Base-by-base conservation (phyloP, 352 stramenopile species). In the Globisporangium apiculatum region DNA sequence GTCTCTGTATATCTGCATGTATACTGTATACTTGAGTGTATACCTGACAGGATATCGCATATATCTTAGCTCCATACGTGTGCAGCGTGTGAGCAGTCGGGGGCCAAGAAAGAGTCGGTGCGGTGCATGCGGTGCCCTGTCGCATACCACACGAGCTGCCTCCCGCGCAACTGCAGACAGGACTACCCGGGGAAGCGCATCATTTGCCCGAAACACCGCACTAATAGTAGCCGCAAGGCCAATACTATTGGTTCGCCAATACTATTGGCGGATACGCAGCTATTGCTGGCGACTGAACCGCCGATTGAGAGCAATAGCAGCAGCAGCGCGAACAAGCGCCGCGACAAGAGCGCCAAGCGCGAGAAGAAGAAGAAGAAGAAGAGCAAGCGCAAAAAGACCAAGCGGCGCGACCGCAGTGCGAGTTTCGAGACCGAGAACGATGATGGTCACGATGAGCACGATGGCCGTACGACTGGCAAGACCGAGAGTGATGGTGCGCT, bases 101-200 rank as follows among this genome's bases (percentile, higher is more conserved):
- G 82, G 9, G 79, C 77, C 15, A 83, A 89, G 67, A 85, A 89
- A 58, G 82, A 92, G 53, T 77, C 82, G 0, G 83, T 94, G 38
- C 65, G 78, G n/a, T 94, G 84, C 50, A 83, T 86, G 67, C 65
- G 84, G 6, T 94, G 84, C 52, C 82, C 84, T 0, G 81, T 89
- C 48, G 84, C 84, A 17, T 94, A 89, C 48, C 84, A 94, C 58
- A 80, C 80, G 47, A 83, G 77, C 54, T 94, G 84, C 67, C 51
- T 94, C 40, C 84, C 84, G 43, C 43, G 56, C n/a, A 66, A 71
- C 31, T 83, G 74, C 35, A 69, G 82, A 17, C 54, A 65, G n/a
- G 68, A 76, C 52, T 70, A 89, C 53, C 75, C 78, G 35, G 76
- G 79, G 48, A 88, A 87, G 65, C 68, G 83, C 12, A 91, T 91